Conservation (phyloP, 139 green algal species). For the Micractinium sp. region DNA sequence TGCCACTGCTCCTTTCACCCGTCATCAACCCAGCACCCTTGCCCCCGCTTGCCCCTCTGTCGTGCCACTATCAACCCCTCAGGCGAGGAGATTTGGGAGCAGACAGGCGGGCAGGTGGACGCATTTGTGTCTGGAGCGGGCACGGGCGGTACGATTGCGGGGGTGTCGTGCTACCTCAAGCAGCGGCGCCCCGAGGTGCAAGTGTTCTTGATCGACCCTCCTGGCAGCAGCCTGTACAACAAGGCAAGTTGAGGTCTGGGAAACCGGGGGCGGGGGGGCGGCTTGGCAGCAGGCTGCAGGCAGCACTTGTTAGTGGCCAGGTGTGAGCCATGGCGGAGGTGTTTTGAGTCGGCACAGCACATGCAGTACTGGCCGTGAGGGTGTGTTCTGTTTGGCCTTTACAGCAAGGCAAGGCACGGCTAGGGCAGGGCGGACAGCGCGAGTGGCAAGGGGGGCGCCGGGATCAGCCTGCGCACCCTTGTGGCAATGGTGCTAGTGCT, state of each 20-base stretch:
- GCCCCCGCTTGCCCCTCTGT: background rate
- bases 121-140: conserved; percentile 94
- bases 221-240: conserved; percentile 89
- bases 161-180: conserved; percentile 81
- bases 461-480: no score
- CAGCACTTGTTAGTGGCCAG: no score
- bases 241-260: conserved; percentile 56
- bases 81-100: conserved; percentile 86
- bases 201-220: conserved; percentile 88
- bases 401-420: no score
- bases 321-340: no score
- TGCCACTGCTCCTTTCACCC: background rate
- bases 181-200: conserved; percentile 29
- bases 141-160: conserved; percentile 95
- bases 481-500: no score
- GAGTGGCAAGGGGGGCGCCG: no score
- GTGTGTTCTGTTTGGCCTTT: no score
- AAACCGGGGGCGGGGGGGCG: no score
- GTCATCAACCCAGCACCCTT: background rate
- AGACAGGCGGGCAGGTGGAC: conserved; percentile 78
- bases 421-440: no score
- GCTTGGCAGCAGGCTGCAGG: no score
- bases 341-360: no score
- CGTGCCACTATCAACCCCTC: background rate
- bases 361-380: no score